Percentiles rank a stretch among this genome's conserved stretches.
Conservation (phyloP, 768 basidiomycete species). For the Tulasnella sp. region DNA sequence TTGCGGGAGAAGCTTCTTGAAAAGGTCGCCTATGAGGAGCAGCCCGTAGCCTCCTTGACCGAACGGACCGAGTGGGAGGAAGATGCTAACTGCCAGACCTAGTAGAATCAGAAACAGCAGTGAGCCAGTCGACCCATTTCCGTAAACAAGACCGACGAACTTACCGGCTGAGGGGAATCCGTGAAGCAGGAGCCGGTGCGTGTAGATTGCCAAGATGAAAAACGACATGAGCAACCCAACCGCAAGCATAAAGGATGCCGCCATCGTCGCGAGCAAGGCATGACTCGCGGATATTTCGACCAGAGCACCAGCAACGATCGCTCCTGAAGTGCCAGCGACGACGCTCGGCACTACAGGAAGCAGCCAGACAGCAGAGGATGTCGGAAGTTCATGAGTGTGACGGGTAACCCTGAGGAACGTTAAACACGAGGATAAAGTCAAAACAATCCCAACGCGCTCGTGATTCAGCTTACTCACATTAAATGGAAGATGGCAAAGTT, state of each 20-base stretch:
- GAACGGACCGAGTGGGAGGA: conserved; percentile 34
- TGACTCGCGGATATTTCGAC: conserved; percentile 37
- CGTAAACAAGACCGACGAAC: background rate
- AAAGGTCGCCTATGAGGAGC: conserved; percentile 7
- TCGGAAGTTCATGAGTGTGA: conserved; percentile 50
- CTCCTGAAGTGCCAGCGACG: conserved; percentile 63
- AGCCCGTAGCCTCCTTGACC: conserved; percentile 24
- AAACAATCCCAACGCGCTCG: background rate
- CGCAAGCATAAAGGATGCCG: conserved; percentile 47
- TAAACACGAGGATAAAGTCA: background rate
- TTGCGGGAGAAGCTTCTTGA: conserved; percentile 3
- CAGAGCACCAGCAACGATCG: conserved; percentile 45
- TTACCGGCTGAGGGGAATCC: conserved; percentile 14
- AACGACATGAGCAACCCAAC: conserved; percentile 30
- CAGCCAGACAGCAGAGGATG: conserved; percentile 59
- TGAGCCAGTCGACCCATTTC: background rate
- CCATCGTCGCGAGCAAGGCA: conserved; percentile 44
- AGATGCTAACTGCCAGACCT: conserved; percentile 25
- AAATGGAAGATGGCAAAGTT: conserved; percentile 55
- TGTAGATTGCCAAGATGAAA: conserved; percentile 21
- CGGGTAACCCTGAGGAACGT: conserved; percentile 43
- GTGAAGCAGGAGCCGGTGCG: conserved; percentile 20
- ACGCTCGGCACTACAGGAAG: conserved; percentile 68
- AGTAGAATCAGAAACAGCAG: conserved; percentile 8
- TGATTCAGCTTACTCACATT: conserved; percentile 44